These are phyloP conservation scores for Ophiostoma pallidulum DNA, from an alignment of 2,329 filamentous ascomycete genomes.

Conservation along the genomic window DNA sequence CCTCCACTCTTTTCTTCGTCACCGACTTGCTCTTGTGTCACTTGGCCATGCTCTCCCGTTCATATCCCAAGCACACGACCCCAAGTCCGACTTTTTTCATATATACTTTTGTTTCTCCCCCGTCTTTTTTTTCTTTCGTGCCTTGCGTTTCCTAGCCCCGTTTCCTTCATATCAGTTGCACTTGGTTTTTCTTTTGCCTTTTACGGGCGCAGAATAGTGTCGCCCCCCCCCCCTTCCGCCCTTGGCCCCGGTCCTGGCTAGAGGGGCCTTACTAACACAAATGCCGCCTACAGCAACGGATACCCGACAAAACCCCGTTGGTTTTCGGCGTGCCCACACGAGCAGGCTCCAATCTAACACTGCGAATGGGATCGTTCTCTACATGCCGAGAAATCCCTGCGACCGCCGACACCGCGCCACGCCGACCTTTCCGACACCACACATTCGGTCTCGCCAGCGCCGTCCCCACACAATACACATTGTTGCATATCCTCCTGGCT, in stretches of 20 bases:
- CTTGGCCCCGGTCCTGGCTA: not conserved
- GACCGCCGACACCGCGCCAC: slow-evolving; percentile 17
- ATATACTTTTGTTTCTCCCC: not conserved
- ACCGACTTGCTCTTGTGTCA: no score
- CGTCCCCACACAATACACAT: slow-evolving; percentile 49
- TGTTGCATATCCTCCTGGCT: slow-evolving; percentile 35
- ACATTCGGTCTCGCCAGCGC: slow-evolving; percentile 41
- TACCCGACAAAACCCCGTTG: slow-evolving; percentile 2
- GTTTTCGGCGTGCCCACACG: not conserved
- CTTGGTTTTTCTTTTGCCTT: not conserved
- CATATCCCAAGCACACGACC: not conserved
- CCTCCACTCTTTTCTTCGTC: not conserved
- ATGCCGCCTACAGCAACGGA: not conserved
- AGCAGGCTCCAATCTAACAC: slow-evolving; percentile 15
- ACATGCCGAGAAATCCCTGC: slow-evolving; percentile 18
- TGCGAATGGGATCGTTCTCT: slow-evolving; percentile 21
- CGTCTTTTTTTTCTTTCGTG: not conserved
- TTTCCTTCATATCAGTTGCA: no score
- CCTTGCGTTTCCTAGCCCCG: no score
- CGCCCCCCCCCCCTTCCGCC: not conserved
- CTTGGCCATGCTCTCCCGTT: no score
- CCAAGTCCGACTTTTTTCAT: not conserved
- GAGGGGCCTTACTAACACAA: slow-evolving; percentile 5
- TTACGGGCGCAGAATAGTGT: not conserved
- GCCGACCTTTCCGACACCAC: slow-evolving; percentile 27